A percentile compares a stretch with the other conserved stretches of the same genome.
phyloP scores from a whole-genome alignment of 2,329 filamentous ascomycete genomes.

The Aspergillus tamarii region DNA sequence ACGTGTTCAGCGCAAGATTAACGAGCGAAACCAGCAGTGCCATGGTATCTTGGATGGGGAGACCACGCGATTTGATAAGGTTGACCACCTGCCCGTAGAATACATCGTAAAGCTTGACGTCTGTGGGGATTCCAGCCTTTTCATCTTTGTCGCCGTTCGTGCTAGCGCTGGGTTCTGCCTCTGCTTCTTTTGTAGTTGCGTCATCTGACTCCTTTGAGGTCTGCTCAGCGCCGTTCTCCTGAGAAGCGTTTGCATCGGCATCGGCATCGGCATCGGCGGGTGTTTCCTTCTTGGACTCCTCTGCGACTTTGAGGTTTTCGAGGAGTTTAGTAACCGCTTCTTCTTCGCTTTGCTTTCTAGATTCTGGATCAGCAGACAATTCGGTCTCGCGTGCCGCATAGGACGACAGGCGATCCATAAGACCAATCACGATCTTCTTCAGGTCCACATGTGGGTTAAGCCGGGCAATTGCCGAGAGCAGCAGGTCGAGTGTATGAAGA shows the following conservation, averaged over 20 bases:
- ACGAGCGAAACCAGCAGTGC: conserved; percentile 90
- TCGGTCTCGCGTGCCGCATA: conserved; percentile 91
- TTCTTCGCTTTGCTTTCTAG: conserved; percentile 77
- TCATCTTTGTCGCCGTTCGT: conserved; percentile 33
- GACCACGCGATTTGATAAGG: conserved; percentile 84
- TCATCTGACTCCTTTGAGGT: conserved; percentile 30
- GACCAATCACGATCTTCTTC: conserved; percentile 94
- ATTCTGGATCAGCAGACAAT: conserved; percentile 68
- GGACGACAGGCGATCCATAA: conserved; percentile 94
- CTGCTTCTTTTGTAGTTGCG: conserved; percentile 25
- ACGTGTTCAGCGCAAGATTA: conserved; percentile 94
- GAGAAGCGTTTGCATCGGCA: conserved; percentile 31
- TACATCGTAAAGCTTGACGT: conserved; percentile 91
- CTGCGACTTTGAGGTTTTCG: conserved; percentile 71
- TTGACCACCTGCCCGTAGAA: conserved; percentile 97
- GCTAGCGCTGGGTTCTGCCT: conserved; percentile 37
- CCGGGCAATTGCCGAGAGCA: conserved; percentile 88
- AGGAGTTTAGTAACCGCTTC: conserved; percentile 79
- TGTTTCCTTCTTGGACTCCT: conserved; percentile 57
- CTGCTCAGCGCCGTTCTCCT: conserved; percentile 45
- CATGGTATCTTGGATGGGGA: conserved; percentile 93
- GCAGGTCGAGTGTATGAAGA: conserved; percentile 92
- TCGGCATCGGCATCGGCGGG: conserved; percentile 40
- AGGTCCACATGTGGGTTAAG: conserved; percentile 96
- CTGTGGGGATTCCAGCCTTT: conserved; percentile 52